Percentiles rank a stretch among this genome's conserved stretches.
These are phyloP conservation scores for Rhynchospora breviuscula DNA, from an alignment of 176 grass and related monocot genomes.

Conservation along the genomic window DNA sequence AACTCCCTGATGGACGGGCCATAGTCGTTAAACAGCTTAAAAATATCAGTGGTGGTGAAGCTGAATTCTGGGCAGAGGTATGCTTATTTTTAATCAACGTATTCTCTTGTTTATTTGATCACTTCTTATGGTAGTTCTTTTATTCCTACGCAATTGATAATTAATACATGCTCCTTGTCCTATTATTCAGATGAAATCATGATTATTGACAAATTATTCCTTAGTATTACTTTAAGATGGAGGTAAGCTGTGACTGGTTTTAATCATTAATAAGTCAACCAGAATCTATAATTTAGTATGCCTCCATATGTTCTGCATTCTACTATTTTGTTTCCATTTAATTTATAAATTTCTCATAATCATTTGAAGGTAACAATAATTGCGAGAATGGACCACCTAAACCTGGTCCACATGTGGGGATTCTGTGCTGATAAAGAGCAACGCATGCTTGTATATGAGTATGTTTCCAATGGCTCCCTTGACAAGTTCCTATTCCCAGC, in stretches of 20 bases:
- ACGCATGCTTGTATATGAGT: conserved; percentile 93
- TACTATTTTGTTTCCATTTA: background rate
- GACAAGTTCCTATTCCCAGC: conserved; percentile 73
- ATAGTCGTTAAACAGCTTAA: conserved; percentile 81
- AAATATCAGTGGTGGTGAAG: conserved; percentile 68
- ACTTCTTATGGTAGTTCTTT: no score
- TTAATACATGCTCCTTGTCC: background rate
- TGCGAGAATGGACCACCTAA: conserved; percentile 91
- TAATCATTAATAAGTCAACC: background rate
- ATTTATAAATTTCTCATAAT: background rate
- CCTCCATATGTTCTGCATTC: background rate
- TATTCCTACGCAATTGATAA: no score
- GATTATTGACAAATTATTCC: background rate
- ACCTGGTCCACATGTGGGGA: conserved; percentile 91
- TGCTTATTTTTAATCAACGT: background rate
- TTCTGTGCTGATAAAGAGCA: conserved; percentile 91
- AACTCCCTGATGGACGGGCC: conserved; percentile 66
- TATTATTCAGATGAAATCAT: background rate
- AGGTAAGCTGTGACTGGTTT: background rate
- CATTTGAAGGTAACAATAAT: conserved; percentile 64
- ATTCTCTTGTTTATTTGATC: no score
- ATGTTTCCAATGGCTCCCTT: conserved; percentile 81
- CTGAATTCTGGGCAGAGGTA: conserved; percentile 87
- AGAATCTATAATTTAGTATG: background rate
- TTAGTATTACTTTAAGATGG: background rate